phyloP scores from a whole-genome alignment of 495 filamentous ascomycete species.

The Ramalina intermedia region DNA sequence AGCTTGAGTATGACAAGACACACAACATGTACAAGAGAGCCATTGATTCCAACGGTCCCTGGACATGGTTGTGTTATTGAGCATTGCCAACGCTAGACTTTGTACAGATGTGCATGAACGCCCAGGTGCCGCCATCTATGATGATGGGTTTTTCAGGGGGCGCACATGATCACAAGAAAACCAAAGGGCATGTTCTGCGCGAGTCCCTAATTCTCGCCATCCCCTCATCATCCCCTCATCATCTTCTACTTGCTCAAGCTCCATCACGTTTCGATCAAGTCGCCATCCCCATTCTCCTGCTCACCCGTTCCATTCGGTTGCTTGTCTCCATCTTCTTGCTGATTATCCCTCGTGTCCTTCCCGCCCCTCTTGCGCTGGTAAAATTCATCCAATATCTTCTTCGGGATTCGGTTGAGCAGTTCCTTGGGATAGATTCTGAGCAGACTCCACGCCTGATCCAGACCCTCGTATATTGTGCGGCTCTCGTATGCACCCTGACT shows the following conservation, averaged over 20 bases:
- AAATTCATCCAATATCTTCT: slow-evolving; percentile 84
- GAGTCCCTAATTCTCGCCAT: too few relatives aligned
- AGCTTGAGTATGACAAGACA: too few relatives aligned
- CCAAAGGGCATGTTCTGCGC: too few relatives aligned
- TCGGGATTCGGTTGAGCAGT: slow-evolving; percentile 90
- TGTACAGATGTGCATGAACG: too few relatives aligned
- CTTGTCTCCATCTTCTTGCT: slow-evolving; percentile 35
- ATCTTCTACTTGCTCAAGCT: not conserved
- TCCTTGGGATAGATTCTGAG: slow-evolving; percentile 95
- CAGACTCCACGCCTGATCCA: slow-evolving; percentile 92
- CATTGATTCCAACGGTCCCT: too few relatives aligned
- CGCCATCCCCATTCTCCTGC: slow-evolving; percentile 11
- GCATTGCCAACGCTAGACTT: too few relatives aligned
- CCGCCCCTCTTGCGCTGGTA: slow-evolving; percentile 56
- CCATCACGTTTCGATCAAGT: slow-evolving; percentile 15
- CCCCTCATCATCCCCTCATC: not conserved
- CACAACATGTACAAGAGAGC: too few relatives aligned
- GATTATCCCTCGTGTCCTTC: slow-evolving; percentile 63
- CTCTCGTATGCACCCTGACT: slow-evolving; percentile 82
- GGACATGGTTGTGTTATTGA: too few relatives aligned
- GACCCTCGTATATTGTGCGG: slow-evolving; percentile 74
- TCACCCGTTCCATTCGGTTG: slow-evolving; percentile 18
- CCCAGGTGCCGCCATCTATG: too few relatives aligned
- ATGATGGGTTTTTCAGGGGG: too few relatives aligned
- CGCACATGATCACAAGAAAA: too few relatives aligned